A percentile compares a stretch with the other conserved stretches of the same genome.
Conservation (phyloP, 192 early-diverging fungal species). For the Piromyces sp. region DNA sequence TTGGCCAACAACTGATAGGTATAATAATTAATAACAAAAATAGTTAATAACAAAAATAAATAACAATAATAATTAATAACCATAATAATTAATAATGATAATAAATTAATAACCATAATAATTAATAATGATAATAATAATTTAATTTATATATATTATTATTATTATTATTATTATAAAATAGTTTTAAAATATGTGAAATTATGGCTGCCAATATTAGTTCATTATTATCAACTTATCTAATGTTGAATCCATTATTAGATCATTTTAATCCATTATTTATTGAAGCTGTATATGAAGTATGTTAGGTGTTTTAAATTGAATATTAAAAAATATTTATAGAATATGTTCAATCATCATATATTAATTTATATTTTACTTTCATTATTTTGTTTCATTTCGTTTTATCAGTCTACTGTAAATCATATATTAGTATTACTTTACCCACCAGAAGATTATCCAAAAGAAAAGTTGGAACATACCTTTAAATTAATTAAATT, state of each 20-base stretch:
- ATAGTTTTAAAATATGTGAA: background rate
- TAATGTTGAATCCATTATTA: background rate
- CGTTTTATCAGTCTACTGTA: background rate
- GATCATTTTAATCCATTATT: background rate
- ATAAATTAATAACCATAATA: no score
- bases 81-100: no score
- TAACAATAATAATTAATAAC: no score
- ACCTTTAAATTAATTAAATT: background rate
- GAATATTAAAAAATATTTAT: background rate
- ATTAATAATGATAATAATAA: no score
- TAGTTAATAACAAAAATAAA: no score
- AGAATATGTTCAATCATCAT: no score
- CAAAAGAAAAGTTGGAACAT: background rate
- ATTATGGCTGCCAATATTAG: background rate
- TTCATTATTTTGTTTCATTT: no score
- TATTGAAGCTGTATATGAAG: background rate
- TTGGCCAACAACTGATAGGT: background rate
- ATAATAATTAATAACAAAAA: background rate
- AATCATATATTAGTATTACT: background rate
- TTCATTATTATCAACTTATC: background rate
- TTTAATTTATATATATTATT: no score
- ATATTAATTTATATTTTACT: no score
- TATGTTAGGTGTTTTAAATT: no score
- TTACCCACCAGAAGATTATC: background rate
- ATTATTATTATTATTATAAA: no score